These are phyloP conservation scores for Candida caryicola DNA, from an alignment of 805 yeast species.

Conservation along the genomic window DNA sequence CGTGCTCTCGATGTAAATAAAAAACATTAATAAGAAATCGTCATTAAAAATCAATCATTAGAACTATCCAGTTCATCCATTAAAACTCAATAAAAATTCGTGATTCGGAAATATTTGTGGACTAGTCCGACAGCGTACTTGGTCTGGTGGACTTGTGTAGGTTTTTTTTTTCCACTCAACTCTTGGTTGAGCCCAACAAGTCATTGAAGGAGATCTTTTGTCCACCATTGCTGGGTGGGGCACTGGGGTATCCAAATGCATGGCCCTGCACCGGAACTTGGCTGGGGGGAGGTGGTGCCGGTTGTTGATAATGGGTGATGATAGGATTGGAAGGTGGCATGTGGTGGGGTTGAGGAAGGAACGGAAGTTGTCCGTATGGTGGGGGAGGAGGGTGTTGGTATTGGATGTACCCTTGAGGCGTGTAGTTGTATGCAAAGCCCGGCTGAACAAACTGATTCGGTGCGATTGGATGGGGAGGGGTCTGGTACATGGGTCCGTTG, in stretches of 20 bases:
- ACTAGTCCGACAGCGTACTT: no score
- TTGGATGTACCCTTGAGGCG: conserved; percentile 33
- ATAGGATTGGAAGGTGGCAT: conserved; percentile 12
- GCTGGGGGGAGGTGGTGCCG: conserved; percentile 8
- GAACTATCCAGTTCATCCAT: conserved; percentile 6
- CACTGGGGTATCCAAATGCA: conserved; percentile 1
- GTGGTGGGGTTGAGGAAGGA: background rate
- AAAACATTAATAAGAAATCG: background rate
- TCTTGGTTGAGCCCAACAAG: conserved; percentile 30
- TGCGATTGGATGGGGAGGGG: conserved; percentile 4
- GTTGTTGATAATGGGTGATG: conserved; percentile 9
- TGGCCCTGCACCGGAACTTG: conserved; percentile 3
- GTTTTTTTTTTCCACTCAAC: no score
- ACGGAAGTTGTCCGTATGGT: conserved; percentile 6
- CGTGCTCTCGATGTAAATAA: no score
- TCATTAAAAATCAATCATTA: conserved; percentile 2
- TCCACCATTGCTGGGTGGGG: conserved; percentile 16
- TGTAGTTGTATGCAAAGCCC: conserved; percentile 30
- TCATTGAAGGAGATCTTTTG: conserved; percentile 42
- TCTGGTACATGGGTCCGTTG: background rate
- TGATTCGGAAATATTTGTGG: no score
- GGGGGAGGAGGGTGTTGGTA: conserved; percentile 24
- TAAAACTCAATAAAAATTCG: background rate
- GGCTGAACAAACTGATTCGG: conserved; percentile 21
- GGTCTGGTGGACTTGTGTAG: no score